Evolutionary conservation across 2,329 filamentous ascomycete genomes (phyloP), one percentile per base, ranked within the genome.

Genomic region (Claviceps maximensis): DNA sequence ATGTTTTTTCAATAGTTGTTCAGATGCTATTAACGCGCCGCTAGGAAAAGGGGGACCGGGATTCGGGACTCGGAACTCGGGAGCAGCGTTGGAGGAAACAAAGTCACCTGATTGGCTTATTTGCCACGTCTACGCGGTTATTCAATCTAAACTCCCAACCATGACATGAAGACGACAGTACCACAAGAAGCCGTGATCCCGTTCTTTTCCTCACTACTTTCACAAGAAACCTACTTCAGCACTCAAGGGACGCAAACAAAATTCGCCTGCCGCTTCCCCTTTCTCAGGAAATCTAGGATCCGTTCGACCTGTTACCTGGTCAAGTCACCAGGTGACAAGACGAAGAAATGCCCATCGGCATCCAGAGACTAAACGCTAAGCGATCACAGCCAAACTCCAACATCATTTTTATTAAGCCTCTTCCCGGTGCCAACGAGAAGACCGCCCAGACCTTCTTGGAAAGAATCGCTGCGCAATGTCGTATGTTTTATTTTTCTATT

Each of bases 321-420:
- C 27, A 29, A 29, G 27, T 8, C 27, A 29, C 4, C 42, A 27
- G 17, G 23, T 27, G n/a, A 45, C 12, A 25, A 2, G 21, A 29
- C 13, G 8, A 46, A 42, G 49, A 45, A 5, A 93, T 93, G 87
- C 85, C 86, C 49, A 71, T 88, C 53, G 87, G 87, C 51, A 86
- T 89, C 63, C 79, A 88, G 69, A 80, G 88, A 57, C 74, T 94
- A 50, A 95, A 95, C 62, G 83, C 82, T 59, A 85, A 79, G 62
- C 79, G 75, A 47, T 80, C 84, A 52, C 83, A 86, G 54, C 87
- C 88, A 8, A 94, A 93, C 61, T 74, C 80, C 23, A 79, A 82
- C 55, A 87, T 95, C 59, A 80, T 87, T 64, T 95, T 95, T 72
- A 91, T 95, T 70, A 89, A 89, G 62, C 83, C 88, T 1, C 73